Base-by-base conservation (phyloP, 176 grass and related monocot genomes). In the Dactylis glomerata region DNA sequence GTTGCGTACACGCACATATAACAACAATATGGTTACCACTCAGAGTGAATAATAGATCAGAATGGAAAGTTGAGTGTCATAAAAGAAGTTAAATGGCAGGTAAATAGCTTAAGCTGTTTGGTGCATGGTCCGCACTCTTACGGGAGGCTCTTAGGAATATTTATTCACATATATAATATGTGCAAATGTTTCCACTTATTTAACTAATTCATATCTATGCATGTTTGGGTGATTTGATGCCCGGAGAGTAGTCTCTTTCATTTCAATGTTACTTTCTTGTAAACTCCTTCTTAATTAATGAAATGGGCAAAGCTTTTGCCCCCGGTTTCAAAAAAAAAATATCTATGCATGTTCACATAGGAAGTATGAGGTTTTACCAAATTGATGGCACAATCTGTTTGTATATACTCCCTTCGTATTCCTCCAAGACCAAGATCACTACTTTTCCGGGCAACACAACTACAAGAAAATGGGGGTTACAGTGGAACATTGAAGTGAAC, bases 331-430 rank as follows among this genome's bases (percentile, higher is more conserved):
- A n/a, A n/a, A n/a, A n/a, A n/a, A n/a, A n/a, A n/a, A n/a, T n/a
- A n/a, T 77, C 33, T 68, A 4, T 45, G n/a, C 13, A 73, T 44
- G 61, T 83, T 63, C 19, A 79, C 10, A 5, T 5, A 20, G 40
- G 28, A 59, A 76, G 56, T 13, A 59, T 13, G 33, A 17, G 26
- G 5, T 45, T 69, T 89, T 90, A 10, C 96, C 85, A 83, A 6
- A 88, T 98, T 95, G 49, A 95, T 92, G 83, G 89, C 89, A 66
- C 96, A 98, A 80, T 98, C 91, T 61, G 92, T 98, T 84, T 98
- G 92, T 24, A 98, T 51, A 86, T 93, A 98, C 77, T 98, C 89
- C 83, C 87, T 93, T 79, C 59, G 62, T 78, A 84, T 14, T 90
- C 92, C 92, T 88, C 62, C 76, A 81, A 98, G 86, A 77, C 91